These are phyloP conservation scores for Capsicum pubescens DNA, from an alignment of 257 asterid species.

Conservation along the genomic window DNA sequence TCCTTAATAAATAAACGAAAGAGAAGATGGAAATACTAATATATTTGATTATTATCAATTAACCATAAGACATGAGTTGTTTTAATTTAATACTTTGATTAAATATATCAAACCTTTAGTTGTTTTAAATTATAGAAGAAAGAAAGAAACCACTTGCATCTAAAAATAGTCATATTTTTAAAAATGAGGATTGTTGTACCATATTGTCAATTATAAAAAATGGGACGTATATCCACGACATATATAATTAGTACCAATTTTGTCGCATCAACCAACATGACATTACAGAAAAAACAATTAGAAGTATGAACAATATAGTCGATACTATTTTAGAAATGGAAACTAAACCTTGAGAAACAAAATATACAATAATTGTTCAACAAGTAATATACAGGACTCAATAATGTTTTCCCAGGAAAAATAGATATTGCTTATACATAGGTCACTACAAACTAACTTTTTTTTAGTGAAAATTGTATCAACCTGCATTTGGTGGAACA, in stretches of 20 bases:
- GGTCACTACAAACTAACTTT: neutral
- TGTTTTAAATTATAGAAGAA: neutral
- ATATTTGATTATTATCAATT: neutral
- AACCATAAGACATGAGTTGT: neutral
- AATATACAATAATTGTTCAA: neutral
- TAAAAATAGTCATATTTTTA: constrained; percentile 4
- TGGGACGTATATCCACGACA: neutral
- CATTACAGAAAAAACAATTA: constrained; percentile 4
- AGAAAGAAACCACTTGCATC: constrained; percentile 15
- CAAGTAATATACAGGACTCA: neutral
- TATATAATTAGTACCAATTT: neutral
- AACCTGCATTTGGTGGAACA: neutral
- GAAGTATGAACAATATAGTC: neutral
- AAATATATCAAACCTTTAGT: neutral
- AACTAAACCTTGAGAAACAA: neutral
- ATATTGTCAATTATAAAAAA: neutral
- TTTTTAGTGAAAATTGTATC: neutral
- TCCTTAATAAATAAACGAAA: neutral
- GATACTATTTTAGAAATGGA: neutral
- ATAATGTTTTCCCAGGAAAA: constrained; percentile 2
- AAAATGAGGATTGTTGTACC: neutral
- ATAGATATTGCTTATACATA: neutral
- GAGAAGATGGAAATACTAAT: neutral
- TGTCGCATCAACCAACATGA: neutral
- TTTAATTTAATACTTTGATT: neutral